Base-by-base conservation (phyloP, 1,284 basidiomycete species). In the Ustilago cynodontis region DNA sequence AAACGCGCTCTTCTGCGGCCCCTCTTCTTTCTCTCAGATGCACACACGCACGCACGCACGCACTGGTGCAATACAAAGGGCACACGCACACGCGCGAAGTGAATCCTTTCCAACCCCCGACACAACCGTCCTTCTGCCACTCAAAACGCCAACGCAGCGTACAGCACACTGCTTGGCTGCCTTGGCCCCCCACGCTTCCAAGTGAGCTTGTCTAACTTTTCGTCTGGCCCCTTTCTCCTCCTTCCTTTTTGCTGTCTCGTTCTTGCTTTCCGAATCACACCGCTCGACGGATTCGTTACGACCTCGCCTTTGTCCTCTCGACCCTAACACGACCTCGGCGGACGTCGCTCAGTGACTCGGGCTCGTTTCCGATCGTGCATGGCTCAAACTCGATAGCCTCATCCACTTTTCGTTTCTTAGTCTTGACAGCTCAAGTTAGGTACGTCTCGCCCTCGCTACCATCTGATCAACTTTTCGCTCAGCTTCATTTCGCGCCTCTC, bases 101-200 rank as follows among this genome's bases (percentile, higher is more conserved):
- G 41, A 43, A 43, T 43, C 41, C 41, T 43, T 9, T n/a, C 41
- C 20, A 43, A 43, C 41, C 6, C 41, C 41, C 41, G 41, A 43
- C 41, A 20, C n/a, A 8, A 43, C 20, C 16, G 5, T 43, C n/a
- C 18, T 43, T 43, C 41, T 43, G 41, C 41, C 41, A 49, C 24
- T 49, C 47, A 28, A 53, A 45, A 45, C 51, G 60, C 60, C 52
- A 61, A 53, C 51, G 50, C 57, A 59, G n/a, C n/a, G n/a, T n/a
- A n/a, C n/a, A n/a, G n/a, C 31, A 50, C 59, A 61, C 41, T 31
- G 16, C 26, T 50, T 14, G 4, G 9, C 20, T 29, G 22, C 14
- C 28, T 45, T n/a, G n/a, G n/a, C 8, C 37, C 41, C 50, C 51
- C 37, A 41, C 39, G 50, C 58, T 28, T 29, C 35, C 24, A 50